A percentile compares a stretch with the other conserved stretches of the same genome.
phyloP scores from a whole-genome alignment of 768 basidiomycete genomes.

The Cystobasidium onofrii region DNA sequence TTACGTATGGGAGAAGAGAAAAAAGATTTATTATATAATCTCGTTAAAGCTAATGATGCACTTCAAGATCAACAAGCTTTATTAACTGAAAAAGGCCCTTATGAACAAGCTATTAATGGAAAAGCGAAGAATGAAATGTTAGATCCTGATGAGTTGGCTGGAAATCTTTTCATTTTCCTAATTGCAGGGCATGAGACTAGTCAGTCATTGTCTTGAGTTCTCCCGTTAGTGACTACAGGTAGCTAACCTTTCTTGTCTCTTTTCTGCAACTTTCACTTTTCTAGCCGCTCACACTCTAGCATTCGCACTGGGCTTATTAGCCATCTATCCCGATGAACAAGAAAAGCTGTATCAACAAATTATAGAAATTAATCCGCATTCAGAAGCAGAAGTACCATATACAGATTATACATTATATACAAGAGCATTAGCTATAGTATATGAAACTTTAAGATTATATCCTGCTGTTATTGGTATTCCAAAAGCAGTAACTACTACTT shows the following conservation, averaged over 20 bases:
- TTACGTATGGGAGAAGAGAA: conserved; percentile 27
- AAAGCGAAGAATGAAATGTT: conserved; percentile 4
- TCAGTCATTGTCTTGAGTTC: background rate
- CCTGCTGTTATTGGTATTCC: conserved; percentile 38
- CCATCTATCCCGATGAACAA: conserved; percentile 51
- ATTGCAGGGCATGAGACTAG: conserved; percentile 55
- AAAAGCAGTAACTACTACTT: conserved; percentile 14
- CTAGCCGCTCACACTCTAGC: conserved; percentile 53
- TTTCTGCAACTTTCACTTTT: conserved; percentile 43
- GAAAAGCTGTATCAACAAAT: conserved; percentile 52
- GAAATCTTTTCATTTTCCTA: conserved; percentile 50
- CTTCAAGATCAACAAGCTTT: background rate
- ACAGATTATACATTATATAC: background rate
- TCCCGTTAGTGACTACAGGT: no score
- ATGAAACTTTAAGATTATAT: conserved; percentile 36
- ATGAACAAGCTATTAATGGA: conserved; percentile 25
- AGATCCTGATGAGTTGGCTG: conserved; percentile 12
- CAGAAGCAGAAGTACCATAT: conserved; percentile 29
- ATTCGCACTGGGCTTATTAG: conserved; percentile 52
- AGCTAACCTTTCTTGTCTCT: no score
- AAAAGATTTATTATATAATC: conserved; percentile 32
- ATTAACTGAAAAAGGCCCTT: background rate
- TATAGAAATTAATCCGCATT: conserved; percentile 34
- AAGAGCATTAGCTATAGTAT: conserved; percentile 32
- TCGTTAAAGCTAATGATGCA: conserved; percentile 33